Conservation (phyloP, 2,329 filamentous ascomycete genomes). For the Nigrograna mackinnonii region DNA sequence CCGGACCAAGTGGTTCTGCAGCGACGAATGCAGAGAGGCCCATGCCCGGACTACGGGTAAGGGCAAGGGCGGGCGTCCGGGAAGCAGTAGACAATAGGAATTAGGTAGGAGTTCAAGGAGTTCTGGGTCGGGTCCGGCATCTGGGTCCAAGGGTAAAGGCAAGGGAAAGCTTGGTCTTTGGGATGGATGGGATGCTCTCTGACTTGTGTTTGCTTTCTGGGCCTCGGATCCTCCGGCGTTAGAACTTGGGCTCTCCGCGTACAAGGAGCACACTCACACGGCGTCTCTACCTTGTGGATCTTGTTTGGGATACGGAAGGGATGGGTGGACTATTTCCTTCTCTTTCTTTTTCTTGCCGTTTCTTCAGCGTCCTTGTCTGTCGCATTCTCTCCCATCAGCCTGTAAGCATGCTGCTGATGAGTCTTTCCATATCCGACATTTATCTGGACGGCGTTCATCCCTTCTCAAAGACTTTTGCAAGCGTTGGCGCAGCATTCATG, state of each 20-base stretch:
- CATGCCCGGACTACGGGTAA: slow-evolving; percentile 24
- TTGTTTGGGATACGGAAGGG: neutral
- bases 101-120: slow-evolving; percentile 42
- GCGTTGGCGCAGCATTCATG: too few relatives aligned
- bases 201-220: slow-evolving; percentile 31
- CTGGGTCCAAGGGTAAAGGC: slow-evolving; percentile 35
- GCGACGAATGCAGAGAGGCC: slow-evolving; percentile 41
- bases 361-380: neutral
- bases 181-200: slow-evolving; percentile 42
- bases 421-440: too few relatives aligned
- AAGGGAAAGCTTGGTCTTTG: slow-evolving; percentile 34
- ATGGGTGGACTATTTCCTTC: neutral
- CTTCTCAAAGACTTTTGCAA: too few relatives aligned
- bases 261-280: neutral
- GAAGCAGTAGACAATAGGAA: slow-evolving; percentile 44
- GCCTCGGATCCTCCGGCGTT: slow-evolving; percentile 8
- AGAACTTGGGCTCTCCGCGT: too few relatives aligned
- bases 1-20: slow-evolving; percentile 45
- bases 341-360: neutral
- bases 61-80: slow-evolving; percentile 38
- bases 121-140: slow-evolving; percentile 30
- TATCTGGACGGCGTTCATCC: too few relatives aligned
- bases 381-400: too few relatives aligned
- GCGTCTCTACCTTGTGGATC: neutral
- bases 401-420: too few relatives aligned